phyloP scores from a whole-genome alignment of 495 filamentous ascomycete genomes.

The Tricharina praecox region DNA sequence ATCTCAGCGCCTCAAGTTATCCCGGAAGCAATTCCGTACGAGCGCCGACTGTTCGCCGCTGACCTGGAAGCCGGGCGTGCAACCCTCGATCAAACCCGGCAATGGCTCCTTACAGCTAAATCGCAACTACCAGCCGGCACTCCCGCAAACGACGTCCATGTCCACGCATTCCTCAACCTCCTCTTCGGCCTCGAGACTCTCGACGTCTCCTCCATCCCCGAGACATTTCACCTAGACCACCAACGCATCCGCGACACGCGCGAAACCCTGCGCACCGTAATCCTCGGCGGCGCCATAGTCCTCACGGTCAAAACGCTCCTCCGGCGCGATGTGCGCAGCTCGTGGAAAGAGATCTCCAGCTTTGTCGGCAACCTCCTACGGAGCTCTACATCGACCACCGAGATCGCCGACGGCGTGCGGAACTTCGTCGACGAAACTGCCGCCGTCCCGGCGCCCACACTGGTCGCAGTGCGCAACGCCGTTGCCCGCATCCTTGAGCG shows the following conservation, averaged over 20 bases:
- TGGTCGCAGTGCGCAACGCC: slow-evolving; percentile 25
- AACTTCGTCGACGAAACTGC: slow-evolving; percentile 37
- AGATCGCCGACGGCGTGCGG: slow-evolving; percentile 34
- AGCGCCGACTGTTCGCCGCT: slow-evolving; percentile 56
- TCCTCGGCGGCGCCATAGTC: slow-evolving; percentile 59
- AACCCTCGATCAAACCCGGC: slow-evolving; percentile 45
- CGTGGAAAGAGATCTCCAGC: slow-evolving; percentile 73
- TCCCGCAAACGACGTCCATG: slow-evolving; percentile 60
- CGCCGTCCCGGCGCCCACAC: slow-evolving; percentile 28
- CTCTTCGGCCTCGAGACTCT: slow-evolving; percentile 46
- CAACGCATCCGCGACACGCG: slow-evolving; percentile 53
- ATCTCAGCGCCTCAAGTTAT: slow-evolving; percentile 65
- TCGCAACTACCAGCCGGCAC: slow-evolving; percentile 54
- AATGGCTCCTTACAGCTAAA: slow-evolving; percentile 56
- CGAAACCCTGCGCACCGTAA: slow-evolving; percentile 55
- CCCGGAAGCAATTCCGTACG: slow-evolving; percentile 63
- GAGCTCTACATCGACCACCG: slow-evolving; percentile 58
- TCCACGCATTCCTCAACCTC: slow-evolving; percentile 50
- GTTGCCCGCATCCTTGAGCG: slow-evolving; percentile 31
- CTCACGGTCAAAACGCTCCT: slow-evolving; percentile 89
- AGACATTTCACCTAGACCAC: slow-evolving; percentile 68
- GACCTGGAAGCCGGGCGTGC: slow-evolving; percentile 42
- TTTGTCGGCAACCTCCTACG: slow-evolving; percentile 49
- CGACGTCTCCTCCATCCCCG: slow-evolving; percentile 47
- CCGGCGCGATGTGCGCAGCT: slow-evolving; percentile 73